Conservation (phyloP, 2,329 filamentous ascomycete species). For the Trichoderma sp. region DNA sequence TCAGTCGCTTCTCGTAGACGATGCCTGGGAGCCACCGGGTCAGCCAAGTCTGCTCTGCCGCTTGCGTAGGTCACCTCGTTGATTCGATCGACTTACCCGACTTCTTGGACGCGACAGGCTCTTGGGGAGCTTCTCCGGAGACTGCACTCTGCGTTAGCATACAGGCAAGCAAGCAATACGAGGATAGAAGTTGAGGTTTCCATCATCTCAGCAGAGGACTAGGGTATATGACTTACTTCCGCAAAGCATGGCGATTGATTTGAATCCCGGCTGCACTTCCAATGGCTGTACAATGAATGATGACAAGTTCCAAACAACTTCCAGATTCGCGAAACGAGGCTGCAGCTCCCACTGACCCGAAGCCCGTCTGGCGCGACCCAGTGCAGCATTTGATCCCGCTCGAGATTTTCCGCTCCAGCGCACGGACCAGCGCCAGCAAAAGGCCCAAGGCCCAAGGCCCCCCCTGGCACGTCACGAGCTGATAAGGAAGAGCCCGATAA, state of each 20-base stretch:
- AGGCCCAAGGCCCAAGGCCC: no score
- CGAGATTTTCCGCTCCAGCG: constrained; percentile 34
- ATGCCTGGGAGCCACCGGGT: constrained; percentile 58
- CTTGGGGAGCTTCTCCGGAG: constrained; percentile 93
- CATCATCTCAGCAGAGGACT: no score
- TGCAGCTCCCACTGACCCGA: not conserved
- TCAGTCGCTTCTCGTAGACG: constrained; percentile 91
- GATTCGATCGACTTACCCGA: constrained; percentile 65
- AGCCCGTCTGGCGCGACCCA: constrained; percentile 19
- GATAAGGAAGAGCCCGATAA: constrained; percentile 20
- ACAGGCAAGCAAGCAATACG: not conserved
- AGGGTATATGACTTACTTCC: constrained; percentile 44
- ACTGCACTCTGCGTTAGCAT: constrained; percentile 56
- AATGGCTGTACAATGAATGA: constrained; percentile 36
- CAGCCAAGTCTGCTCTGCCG: not conserved
- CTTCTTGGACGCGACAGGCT: constrained; percentile 92
- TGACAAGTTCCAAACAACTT: constrained; percentile 21
- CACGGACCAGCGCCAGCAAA: constrained; percentile 16
- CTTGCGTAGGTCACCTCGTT: not conserved
- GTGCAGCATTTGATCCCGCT: constrained; percentile 27
- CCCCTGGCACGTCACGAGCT: constrained; percentile 24
- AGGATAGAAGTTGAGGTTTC: no score
- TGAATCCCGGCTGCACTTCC: constrained; percentile 36
- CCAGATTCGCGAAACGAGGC: constrained; percentile 9
- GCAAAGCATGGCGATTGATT: constrained; percentile 50